Conservation (phyloP, 352 stramenopile species). For the Phytophthora macrochlamydospora region DNA sequence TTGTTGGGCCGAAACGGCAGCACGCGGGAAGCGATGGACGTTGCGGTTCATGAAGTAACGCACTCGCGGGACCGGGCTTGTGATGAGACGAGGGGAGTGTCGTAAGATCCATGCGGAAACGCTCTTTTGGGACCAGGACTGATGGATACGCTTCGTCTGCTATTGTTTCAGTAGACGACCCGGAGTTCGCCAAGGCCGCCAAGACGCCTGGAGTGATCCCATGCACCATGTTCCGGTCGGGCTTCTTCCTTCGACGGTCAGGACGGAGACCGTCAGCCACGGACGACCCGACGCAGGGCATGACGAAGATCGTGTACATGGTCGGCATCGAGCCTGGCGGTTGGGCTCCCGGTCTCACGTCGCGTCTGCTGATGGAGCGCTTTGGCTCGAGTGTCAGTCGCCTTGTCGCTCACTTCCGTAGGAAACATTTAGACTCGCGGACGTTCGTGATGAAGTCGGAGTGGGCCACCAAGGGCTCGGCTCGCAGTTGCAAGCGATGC, state of each 20-base stretch:
- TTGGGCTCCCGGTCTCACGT: slow-evolving; percentile 35
- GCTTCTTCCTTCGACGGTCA: slow-evolving; percentile 49
- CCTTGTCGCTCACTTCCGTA: slow-evolving; percentile 54
- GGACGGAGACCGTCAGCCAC: slow-evolving; percentile 13
- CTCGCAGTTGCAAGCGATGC: slow-evolving; percentile 43
- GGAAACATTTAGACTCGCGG: slow-evolving; percentile 46
- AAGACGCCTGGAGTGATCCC: slow-evolving; percentile 24
- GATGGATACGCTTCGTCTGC: slow-evolving; percentile 17
- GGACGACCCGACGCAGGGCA: slow-evolving; percentile 8
- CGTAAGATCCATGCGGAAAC: too few relatives aligned
- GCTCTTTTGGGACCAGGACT: too few relatives aligned
- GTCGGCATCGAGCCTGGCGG: slow-evolving; percentile 47
- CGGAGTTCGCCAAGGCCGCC: slow-evolving; percentile 23
- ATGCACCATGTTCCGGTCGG: slow-evolving; percentile 54
- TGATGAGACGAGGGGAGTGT: too few relatives aligned
- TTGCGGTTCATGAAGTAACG: too few relatives aligned
- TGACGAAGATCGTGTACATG: slow-evolving; percentile 71
- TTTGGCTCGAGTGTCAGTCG: slow-evolving; percentile 48
- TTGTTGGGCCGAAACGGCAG: too few relatives aligned
- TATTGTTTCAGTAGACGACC: slow-evolving; percentile 62
- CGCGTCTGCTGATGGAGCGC: slow-evolving; percentile 45
- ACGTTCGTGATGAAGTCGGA: slow-evolving; percentile 55
- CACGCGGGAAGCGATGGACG: too few relatives aligned
- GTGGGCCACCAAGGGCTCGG: slow-evolving; percentile 40
- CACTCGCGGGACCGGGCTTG: too few relatives aligned